A percentile compares a stretch with the other conserved stretches of the same genome.
Evolutionary conservation across 805 yeast species (phyloP).

Genomic region (Phaffomyces opuntiae): DNA sequence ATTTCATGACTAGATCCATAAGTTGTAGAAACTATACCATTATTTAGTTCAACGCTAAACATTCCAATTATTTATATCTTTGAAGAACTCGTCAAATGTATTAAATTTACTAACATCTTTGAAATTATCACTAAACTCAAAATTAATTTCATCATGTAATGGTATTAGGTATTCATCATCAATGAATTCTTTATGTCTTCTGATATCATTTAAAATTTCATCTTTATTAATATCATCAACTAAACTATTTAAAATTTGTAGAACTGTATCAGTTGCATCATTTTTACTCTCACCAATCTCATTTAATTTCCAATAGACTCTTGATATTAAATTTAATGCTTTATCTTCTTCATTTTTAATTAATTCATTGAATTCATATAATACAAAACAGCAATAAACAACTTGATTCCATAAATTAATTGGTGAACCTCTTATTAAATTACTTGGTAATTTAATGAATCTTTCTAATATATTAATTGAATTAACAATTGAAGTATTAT

Average conservation of each 20-base stretch:
- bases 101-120: constrained; percentile 24
- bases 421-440: constrained; percentile 49
- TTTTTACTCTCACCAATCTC: constrained; percentile 49
- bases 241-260: constrained; percentile 43
- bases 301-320: constrained; percentile 52
- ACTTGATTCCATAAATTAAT: constrained; percentile 43
- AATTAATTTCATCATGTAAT: constrained; percentile 22
- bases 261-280: constrained; percentile 56
- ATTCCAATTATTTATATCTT: constrained; percentile 27
- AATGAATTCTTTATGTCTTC: background rate
- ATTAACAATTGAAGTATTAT: constrained; percentile 37
- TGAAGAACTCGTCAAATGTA: constrained; percentile 52
- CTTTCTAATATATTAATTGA: constrained; percentile 39
- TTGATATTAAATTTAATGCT: constrained; percentile 40
- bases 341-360: constrained; percentile 24
- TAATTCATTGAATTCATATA: constrained; percentile 39
- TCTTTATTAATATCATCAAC: constrained; percentile 23
- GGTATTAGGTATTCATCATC: constrained; percentile 13
- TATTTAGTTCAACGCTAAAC: background rate
- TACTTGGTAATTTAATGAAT: constrained; percentile 36
- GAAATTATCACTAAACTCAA: constrained; percentile 14
- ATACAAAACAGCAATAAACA: constrained; percentile 46
- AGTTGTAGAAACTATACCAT: background rate
- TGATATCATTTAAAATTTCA: constrained; percentile 6
- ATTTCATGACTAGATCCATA: too few species aligned